Evolutionary conservation across 2,329 filamentous ascomycete species (phyloP).

Genomic region (Diaporthe caulivora): DNA sequence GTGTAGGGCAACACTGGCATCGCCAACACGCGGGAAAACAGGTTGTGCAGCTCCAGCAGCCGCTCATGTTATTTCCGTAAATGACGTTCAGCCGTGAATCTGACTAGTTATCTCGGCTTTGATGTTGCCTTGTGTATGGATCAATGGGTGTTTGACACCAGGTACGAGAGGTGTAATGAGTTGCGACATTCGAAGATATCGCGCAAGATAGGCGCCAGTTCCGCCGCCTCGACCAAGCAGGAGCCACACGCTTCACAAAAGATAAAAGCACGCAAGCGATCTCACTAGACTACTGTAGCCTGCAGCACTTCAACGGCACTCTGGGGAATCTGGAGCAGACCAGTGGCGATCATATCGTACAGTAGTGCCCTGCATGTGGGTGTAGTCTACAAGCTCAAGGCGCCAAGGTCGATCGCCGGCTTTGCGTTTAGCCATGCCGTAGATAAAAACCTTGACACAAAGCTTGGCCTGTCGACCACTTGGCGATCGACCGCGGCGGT

Average conservation of each 20-base stretch:
- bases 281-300: too few relatives aligned
- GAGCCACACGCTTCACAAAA: too few relatives aligned
- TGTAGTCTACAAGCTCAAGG: too few relatives aligned
- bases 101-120: background rate
- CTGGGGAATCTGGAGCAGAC: background rate
- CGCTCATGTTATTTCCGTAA: slow-evolving; percentile 7
- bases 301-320: background rate
- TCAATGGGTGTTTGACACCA: background rate
- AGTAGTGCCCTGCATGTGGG: too few relatives aligned
- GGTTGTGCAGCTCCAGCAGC: background rate
- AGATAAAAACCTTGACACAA: slow-evolving; percentile 22
- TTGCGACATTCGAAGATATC: background rate
- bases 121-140: background rate
- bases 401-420: slow-evolving; percentile 3
- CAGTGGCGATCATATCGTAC: background rate
- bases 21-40: background rate
- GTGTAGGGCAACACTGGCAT: slow-evolving; percentile 12
- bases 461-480: background rate
- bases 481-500: slow-evolving; percentile 16
- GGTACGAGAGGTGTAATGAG: background rate
- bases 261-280: background rate
- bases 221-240: background rate
- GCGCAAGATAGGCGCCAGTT: background rate
- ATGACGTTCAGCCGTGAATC: background rate
- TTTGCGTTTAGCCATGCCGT: slow-evolving; percentile 6